Evolutionary conservation across 2,329 filamentous ascomycete species (phyloP).

Genomic region (Curvularia sp.): DNA sequence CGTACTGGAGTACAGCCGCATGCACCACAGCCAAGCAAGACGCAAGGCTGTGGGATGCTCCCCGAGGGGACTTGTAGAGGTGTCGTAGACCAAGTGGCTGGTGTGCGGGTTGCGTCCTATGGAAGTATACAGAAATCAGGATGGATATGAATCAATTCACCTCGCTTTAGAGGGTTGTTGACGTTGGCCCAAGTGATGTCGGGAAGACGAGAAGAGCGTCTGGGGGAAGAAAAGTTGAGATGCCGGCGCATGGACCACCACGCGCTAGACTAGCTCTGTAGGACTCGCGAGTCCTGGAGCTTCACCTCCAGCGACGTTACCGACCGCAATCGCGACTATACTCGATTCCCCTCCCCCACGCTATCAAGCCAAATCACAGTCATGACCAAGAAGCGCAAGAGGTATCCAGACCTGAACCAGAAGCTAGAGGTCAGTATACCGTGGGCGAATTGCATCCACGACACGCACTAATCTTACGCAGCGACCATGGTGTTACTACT

Average conservation of each 20-base stretch:
- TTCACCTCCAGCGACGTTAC: constrained; percentile 18
- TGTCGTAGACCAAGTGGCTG: constrained; percentile 57
- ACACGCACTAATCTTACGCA: constrained; percentile 9
- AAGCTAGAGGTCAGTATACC: constrained; percentile 63
- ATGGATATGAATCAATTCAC: not conserved
- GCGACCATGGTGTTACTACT: constrained; percentile 98
- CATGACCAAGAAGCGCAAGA: constrained; percentile 80
- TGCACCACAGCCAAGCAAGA: constrained; percentile 57
- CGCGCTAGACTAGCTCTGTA: constrained; percentile 30
- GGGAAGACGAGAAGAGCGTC: constrained; percentile 9
- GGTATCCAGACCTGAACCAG: constrained; percentile 86
- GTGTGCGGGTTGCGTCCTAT: constrained; percentile 46
- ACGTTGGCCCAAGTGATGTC: constrained; percentile 11
- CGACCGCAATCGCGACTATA: constrained; percentile 13
- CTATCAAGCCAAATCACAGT: constrained; percentile 10
- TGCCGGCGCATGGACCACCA: constrained; percentile 16
- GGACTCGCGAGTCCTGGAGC: constrained; percentile 29
- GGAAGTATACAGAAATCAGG: not conserved
- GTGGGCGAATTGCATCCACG: not conserved
- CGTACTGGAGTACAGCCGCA: constrained; percentile 51
- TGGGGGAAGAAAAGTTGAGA: constrained; percentile 24
- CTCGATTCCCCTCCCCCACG: constrained; percentile 2
- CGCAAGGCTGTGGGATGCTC: constrained; percentile 56
- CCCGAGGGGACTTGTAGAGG: constrained; percentile 55
- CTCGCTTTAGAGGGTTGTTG: constrained; percentile 8